phyloP scores from a whole-genome alignment of 495 filamentous ascomycete genomes.

The Monascus purpureus region DNA sequence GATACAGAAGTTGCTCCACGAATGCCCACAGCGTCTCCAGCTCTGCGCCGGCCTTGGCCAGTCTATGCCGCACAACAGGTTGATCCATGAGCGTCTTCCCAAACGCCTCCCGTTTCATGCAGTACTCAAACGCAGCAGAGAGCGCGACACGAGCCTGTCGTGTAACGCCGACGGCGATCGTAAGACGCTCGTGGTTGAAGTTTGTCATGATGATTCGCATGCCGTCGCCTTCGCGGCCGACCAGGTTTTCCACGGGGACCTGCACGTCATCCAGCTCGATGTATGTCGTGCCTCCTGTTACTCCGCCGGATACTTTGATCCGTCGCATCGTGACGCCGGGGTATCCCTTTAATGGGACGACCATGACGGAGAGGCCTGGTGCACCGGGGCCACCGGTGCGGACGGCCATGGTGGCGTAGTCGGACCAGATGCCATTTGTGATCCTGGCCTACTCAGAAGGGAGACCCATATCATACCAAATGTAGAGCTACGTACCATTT shows the following conservation, averaged over 20 bases:
- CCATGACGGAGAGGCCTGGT: slow-evolving; percentile 46
- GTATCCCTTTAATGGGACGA: slow-evolving; percentile 50
- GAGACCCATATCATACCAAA: background rate
- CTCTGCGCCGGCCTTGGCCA: slow-evolving; percentile 55
- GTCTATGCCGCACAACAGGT: slow-evolving; percentile 55
- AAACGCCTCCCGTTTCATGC: slow-evolving; percentile 60
- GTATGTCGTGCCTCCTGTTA: slow-evolving; percentile 54
- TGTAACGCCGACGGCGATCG: slow-evolving; percentile 48
- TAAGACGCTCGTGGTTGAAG: slow-evolving; percentile 69
- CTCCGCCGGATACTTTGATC: slow-evolving; percentile 45
- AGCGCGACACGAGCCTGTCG: slow-evolving; percentile 52
- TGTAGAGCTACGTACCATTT: slow-evolving; percentile 43
- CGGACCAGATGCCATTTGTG: slow-evolving; percentile 65
- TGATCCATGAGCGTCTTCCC: slow-evolving; percentile 61
- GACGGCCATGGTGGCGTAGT: slow-evolving; percentile 60
- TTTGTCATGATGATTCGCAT: slow-evolving; percentile 73
- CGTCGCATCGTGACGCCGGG: slow-evolving; percentile 53
- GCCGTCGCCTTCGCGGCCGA: slow-evolving; percentile 56
- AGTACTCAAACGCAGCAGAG: slow-evolving; percentile 50
- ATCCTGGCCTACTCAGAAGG: slow-evolving; percentile 29
- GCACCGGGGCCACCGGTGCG: slow-evolving; percentile 57
- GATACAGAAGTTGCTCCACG: slow-evolving; percentile 62
- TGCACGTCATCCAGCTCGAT: slow-evolving; percentile 63
- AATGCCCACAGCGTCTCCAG: slow-evolving; percentile 60
- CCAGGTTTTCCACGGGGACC: slow-evolving; percentile 53